phyloP scores from a whole-genome alignment of 1,139 yeast species.

The Yamadazyma songkhlaensis region DNA sequence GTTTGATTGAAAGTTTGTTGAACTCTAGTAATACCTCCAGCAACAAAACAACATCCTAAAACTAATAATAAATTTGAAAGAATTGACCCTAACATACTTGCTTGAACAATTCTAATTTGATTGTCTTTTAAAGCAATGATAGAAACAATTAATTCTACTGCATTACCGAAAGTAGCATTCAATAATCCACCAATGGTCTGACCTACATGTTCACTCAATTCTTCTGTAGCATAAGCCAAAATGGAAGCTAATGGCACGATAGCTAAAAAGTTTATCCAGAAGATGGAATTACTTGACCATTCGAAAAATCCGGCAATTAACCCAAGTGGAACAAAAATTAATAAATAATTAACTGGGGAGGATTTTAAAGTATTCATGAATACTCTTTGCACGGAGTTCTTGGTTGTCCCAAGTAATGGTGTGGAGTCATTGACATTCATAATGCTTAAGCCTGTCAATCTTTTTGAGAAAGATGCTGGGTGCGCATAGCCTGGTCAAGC shows the following conservation, averaged over 20 bases:
- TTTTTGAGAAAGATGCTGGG: background rate
- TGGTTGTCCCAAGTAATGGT: slow-evolving; percentile 5
- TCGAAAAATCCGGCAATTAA: slow-evolving; percentile 60
- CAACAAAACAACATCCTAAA: slow-evolving; percentile 91
- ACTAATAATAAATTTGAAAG: slow-evolving; percentile 84
- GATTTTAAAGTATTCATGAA: slow-evolving; percentile 43
- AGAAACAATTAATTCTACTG: slow-evolving; percentile 88
- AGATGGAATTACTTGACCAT: slow-evolving; percentile 59
- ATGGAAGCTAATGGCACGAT: slow-evolving; percentile 91
- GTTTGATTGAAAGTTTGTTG: slow-evolving; percentile 93
- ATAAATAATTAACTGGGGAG: slow-evolving; percentile 73
- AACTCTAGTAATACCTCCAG: slow-evolving; percentile 84
- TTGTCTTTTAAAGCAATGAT: slow-evolving; percentile 82
- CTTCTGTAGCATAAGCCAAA: slow-evolving; percentile 90
- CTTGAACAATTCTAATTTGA: slow-evolving; percentile 92
- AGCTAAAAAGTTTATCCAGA: slow-evolving; percentile 79
- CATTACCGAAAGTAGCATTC: slow-evolving; percentile 96
- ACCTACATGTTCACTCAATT: slow-evolving; percentile 81
- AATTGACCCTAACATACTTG: slow-evolving; percentile 94
- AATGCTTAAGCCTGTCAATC: background rate
- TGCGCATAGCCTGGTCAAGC: slow-evolving; percentile 1
- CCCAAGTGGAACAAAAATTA: slow-evolving; percentile 89
- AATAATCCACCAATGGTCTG: slow-evolving; percentile 87
- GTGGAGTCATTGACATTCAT: slow-evolving; percentile 3
- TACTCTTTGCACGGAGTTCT: slow-evolving; percentile 10